Evolutionary conservation across 805 yeast species (phyloP).

Genomic region (Metschnikowia lochheadii): DNA sequence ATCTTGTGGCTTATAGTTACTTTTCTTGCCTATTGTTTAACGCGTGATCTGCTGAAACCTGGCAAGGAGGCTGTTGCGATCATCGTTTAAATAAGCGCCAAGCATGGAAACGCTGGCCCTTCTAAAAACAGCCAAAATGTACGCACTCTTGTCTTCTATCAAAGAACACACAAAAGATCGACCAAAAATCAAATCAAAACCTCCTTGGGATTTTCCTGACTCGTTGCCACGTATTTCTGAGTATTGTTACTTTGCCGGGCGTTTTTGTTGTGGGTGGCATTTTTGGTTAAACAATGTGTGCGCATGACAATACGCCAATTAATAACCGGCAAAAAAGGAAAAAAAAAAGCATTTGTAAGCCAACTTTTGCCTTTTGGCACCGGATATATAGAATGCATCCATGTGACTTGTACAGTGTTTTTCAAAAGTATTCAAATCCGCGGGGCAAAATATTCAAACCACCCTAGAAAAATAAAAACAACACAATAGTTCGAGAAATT

Average conservation of each 20-base stretch:
- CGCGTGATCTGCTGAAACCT: background rate
- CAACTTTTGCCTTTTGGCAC: background rate
- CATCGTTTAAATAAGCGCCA: background rate
- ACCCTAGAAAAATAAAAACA: too few relatives aligned
- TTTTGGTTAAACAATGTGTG: background rate
- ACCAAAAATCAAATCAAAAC: background rate
- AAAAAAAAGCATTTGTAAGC: too few relatives aligned
- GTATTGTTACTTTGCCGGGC: too few relatives aligned
- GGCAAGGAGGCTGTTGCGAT: background rate
- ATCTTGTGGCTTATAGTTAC: too few relatives aligned
- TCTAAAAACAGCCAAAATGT: background rate
- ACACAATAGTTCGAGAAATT: too few relatives aligned
- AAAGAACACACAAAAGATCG: background rate
- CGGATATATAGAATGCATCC: background rate
- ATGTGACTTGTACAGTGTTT: too few relatives aligned
- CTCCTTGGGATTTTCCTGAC: too few relatives aligned
- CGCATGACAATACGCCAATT: background rate
- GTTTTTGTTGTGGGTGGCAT: background rate
- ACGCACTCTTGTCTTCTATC: background rate
- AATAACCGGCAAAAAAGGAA: background rate
- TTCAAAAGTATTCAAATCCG: too few relatives aligned
- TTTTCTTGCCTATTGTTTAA: background rate
- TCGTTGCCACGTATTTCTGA: too few relatives aligned
- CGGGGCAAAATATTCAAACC: too few relatives aligned
- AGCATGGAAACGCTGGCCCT: slow-evolving; percentile 1